phyloP scores from a whole-genome alignment of 192 early-diverging fungal species.

The Linnemannia schmuckeri region DNA sequence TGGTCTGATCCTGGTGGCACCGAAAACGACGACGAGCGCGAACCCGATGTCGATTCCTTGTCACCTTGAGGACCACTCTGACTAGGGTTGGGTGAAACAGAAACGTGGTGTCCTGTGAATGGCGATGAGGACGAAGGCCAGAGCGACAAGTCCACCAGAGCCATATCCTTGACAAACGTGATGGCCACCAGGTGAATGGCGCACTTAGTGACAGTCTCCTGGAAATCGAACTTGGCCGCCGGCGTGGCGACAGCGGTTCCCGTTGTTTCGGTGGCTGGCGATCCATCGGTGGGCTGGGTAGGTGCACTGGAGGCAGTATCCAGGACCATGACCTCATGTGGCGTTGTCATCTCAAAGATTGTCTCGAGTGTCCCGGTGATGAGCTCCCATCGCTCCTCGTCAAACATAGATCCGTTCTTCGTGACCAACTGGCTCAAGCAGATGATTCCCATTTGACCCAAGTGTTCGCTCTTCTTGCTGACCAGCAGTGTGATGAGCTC shows the following conservation, averaged over 20 bases:
- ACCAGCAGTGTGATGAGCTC: constrained; percentile 64
- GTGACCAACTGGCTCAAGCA: constrained; percentile 93
- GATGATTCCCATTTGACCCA: constrained; percentile 90
- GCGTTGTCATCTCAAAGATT: constrained; percentile 89
- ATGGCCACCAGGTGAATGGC: constrained; percentile 90
- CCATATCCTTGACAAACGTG: constrained; percentile 90
- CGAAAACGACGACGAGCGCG: constrained; percentile 44
- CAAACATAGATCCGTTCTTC: constrained; percentile 78
- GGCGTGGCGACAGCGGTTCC: neutral
- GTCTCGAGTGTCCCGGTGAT: constrained; percentile 77
- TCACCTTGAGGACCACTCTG: neutral
- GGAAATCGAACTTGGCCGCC: constrained; percentile 75
- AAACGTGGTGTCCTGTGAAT: constrained; percentile 69
- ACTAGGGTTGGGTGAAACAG: constrained; percentile 15
- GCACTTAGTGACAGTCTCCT: constrained; percentile 91
- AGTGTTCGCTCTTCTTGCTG: constrained; percentile 82
- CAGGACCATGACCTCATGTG: constrained; percentile 77
- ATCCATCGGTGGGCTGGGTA: neutral
- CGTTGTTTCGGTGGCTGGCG: neutral
- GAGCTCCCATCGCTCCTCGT: constrained; percentile 80
- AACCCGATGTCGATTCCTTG: constrained; percentile 7
- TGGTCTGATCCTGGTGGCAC: constrained; percentile 20
- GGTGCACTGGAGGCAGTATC: constrained; percentile 28
- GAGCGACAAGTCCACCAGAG: constrained; percentile 69
- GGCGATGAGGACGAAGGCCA: constrained; percentile 60